Conservation (phyloP, 2,329 filamentous ascomycete genomes). For the Pseudogymnoascus destructans region DNA sequence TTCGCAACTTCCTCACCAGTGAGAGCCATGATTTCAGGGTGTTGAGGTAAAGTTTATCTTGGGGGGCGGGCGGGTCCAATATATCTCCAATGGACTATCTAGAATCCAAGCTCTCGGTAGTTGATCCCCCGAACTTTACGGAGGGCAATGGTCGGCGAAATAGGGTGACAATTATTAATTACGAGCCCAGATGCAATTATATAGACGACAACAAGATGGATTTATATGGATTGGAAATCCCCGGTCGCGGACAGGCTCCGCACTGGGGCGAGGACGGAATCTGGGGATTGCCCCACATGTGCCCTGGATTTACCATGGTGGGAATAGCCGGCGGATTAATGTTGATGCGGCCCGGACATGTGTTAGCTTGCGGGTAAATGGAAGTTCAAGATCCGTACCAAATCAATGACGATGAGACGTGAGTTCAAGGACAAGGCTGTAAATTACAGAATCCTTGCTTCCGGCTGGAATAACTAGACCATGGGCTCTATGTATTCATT, state of each 20-base stretch:
- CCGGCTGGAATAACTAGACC: background rate
- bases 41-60: background rate
- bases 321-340: constrained; percentile 3
- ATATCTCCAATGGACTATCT: background rate
- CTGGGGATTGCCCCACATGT: background rate
- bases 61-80: background rate
- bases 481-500: background rate
- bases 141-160: background rate
- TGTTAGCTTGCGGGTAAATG: background rate
- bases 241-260: background rate
- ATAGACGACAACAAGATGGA: too few species aligned
- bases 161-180: background rate
- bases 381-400: background rate
- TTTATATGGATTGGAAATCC: background rate
- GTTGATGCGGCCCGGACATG: background rate
- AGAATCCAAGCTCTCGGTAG: background rate
- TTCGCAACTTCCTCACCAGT: constrained; percentile 47
- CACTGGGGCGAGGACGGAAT: background rate
- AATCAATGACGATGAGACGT: background rate
- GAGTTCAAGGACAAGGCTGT: background rate
- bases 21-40: constrained; percentile 25
- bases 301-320: background rate
- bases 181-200: background rate
- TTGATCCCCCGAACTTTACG: background rate
- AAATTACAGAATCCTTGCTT: background rate